phyloP scores from a whole-genome alignment of 805 yeast genomes.

The Tetrapisispora iriomotensis region DNA sequence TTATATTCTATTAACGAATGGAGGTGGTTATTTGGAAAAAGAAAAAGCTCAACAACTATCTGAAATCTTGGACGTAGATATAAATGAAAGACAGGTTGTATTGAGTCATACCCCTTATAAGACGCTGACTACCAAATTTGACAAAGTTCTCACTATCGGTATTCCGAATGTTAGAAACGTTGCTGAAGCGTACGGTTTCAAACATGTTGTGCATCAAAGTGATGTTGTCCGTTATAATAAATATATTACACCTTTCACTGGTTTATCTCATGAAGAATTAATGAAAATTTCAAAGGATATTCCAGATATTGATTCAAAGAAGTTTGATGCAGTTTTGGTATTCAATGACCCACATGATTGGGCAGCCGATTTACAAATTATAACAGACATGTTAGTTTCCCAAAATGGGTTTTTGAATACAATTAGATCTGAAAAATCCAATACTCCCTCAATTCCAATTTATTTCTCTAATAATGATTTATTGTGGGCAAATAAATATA shows the following conservation, averaged over 20 bases:
- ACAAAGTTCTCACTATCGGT: conserved; percentile 75
- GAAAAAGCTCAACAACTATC: conserved; percentile 49
- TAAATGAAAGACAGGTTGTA: conserved; percentile 57
- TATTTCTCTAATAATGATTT: conserved; percentile 77
- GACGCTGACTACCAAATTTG: conserved; percentile 41
- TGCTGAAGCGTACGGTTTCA: conserved; percentile 69
- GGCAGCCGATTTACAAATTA: conserved; percentile 75
- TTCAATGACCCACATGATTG: conserved; percentile 86
- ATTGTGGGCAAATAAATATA: conserved; percentile 79
- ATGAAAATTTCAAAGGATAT: conserved; percentile 29
- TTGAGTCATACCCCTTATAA: conserved; percentile 85
- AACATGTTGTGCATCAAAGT: conserved; percentile 60
- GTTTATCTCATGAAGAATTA: conserved; percentile 49
- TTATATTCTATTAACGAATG: conserved; percentile 78
- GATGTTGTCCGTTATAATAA: conserved; percentile 57
- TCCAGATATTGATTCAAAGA: conserved; percentile 24
- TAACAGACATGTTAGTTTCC: conserved; percentile 59
- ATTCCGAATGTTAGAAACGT: conserved; percentile 58
- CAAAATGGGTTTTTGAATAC: conserved; percentile 59
- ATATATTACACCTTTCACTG: conserved; percentile 64
- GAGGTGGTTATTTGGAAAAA: conserved; percentile 71
- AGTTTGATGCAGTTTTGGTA: conserved; percentile 68
- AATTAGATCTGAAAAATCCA: conserved; percentile 27
- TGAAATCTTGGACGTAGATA: conserved; percentile 31
- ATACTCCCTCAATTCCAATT: conserved; percentile 55